Evolutionary conservation across 169 alveolate genomes (phyloP).

Genomic region (Eimeria zaria): DNA sequence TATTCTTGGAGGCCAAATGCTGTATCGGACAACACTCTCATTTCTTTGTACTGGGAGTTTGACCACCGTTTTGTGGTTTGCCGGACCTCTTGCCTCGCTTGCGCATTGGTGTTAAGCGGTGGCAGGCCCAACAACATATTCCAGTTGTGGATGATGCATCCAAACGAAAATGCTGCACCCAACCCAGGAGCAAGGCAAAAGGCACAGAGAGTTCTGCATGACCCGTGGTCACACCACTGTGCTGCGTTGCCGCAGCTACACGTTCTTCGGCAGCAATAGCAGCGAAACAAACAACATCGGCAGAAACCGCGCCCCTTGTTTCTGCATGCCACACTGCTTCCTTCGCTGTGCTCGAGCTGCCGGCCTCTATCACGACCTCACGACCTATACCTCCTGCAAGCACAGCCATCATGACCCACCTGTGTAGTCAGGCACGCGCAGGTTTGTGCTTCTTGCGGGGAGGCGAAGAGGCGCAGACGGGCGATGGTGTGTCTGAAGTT

Average conservation of each 20-base stretch:
- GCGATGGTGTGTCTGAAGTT: neutral
- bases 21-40: neutral
- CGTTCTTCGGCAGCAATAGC: neutral
- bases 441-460: neutral
- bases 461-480: neutral
- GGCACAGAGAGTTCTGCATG: neutral
- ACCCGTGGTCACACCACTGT: neutral
- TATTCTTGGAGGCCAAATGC: neutral
- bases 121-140: neutral
- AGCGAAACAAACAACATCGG: neutral
- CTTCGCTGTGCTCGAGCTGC: neutral
- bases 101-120: neutral
- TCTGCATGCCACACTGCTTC: neutral
- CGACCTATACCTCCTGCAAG: no score
- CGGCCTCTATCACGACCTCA: neutral
- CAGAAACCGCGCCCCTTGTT: neutral
- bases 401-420: neutral
- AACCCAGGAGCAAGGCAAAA: neutral
- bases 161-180: neutral
- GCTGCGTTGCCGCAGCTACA: neutral
- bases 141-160: neutral
- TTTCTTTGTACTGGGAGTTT: neutral
- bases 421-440: neutral
- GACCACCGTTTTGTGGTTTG: neutral
- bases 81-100: neutral